A percentile compares a stretch with the other conserved stretches of the same genome.
phyloP scores from a whole-genome alignment of 2,329 filamentous ascomycete genomes.

The Alternaria sp. region DNA sequence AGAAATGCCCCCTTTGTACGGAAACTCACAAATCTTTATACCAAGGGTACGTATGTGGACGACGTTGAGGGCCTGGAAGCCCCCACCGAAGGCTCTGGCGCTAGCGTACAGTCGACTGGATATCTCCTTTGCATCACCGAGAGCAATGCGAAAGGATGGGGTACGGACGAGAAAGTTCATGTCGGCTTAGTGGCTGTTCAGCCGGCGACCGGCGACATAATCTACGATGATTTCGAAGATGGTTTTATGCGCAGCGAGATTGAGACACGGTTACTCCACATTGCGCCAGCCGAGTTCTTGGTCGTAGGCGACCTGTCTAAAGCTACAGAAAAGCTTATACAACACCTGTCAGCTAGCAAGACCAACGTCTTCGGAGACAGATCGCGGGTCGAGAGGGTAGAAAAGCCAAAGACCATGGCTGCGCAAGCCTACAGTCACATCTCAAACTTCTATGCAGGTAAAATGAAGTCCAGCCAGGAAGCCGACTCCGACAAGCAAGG shows the following conservation, averaged over 20 bases:
- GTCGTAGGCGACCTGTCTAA: constrained; percentile 90
- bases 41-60: constrained; percentile 96
- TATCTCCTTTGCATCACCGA: constrained; percentile 95
- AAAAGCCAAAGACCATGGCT: constrained; percentile 80
- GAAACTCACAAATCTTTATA: constrained; percentile 95
- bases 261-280: constrained; percentile 92
- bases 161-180: constrained; percentile 91
- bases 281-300: constrained; percentile 93
- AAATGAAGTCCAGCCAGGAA: constrained; percentile 66
- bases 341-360: constrained; percentile 85
- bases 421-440: constrained; percentile 89
- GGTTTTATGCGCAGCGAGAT: constrained; percentile 97
- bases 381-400: constrained; percentile 81
- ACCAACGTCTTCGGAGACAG: constrained; percentile 93
- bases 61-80: constrained; percentile 81
- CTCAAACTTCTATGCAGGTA: constrained; percentile 89
- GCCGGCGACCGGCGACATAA: constrained; percentile 92
- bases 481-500: constrained; percentile 49
- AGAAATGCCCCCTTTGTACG: constrained; percentile 90
- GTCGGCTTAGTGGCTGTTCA: constrained; percentile 94
- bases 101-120: constrained; percentile 71
- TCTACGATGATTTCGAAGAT: constrained; percentile 95
- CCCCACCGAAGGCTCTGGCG: constrained; percentile 57
- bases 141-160: constrained; percentile 76
- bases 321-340: constrained; percentile 89